Evolutionary conservation across 352 stramenopile genomes (phyloP).

Genomic region (Phytophthora sp.): DNA sequence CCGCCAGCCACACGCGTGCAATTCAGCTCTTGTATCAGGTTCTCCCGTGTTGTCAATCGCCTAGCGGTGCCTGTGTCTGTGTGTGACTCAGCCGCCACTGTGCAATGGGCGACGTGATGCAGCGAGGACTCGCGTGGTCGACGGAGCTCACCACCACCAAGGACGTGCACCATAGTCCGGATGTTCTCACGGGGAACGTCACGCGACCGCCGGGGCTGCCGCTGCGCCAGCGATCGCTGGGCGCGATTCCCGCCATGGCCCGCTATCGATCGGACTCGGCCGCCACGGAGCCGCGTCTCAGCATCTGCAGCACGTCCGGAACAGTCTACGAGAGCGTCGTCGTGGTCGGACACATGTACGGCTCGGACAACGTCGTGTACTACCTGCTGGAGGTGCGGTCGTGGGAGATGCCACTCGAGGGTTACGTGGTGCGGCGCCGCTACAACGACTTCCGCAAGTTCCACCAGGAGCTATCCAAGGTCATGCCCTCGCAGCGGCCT

Average conservation of each 20-base stretch:
- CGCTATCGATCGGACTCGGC: constrained; percentile 42
- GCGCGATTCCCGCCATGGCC: constrained; percentile 22
- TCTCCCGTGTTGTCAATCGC: constrained; percentile 3
- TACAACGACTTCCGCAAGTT: constrained; percentile 82
- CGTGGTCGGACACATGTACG: constrained; percentile 68
- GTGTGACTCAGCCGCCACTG: neutral
- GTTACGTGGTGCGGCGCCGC: constrained; percentile 76
- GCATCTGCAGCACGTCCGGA: constrained; percentile 69
- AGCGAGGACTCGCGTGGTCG: constrained; percentile 18
- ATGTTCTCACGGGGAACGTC: constrained; percentile 1
- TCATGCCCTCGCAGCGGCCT: constrained; percentile 53
- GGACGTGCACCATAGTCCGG: constrained; percentile 8
- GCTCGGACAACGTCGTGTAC: constrained; percentile 74
- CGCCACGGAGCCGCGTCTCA: constrained; percentile 49
- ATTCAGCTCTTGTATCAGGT: constrained; percentile 24
- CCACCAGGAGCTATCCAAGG: constrained; percentile 53
- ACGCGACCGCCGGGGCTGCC: constrained; percentile 18
- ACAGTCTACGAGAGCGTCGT: constrained; percentile 76
- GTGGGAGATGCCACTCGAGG: constrained; percentile 74
- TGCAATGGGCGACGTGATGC: constrained; percentile 25
- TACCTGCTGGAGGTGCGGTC: constrained; percentile 80
- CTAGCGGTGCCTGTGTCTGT: neutral
- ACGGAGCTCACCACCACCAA: neutral
- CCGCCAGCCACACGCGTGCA: constrained; percentile 12
- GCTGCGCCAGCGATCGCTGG: constrained; percentile 39